Evolutionary conservation across 2,329 filamentous ascomycete species (phyloP).

Genomic region (Exophiala oligosperma): DNA sequence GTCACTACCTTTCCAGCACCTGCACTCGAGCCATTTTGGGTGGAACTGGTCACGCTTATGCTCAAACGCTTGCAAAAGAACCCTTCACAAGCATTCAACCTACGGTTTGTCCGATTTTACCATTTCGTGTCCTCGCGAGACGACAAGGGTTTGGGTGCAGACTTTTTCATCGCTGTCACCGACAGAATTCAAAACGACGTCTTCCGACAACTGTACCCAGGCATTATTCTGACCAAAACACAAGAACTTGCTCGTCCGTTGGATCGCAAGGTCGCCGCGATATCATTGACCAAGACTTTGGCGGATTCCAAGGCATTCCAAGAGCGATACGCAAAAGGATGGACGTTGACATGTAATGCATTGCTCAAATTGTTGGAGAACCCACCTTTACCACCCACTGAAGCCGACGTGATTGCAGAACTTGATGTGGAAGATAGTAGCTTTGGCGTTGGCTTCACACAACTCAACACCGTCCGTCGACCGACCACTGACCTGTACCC

Average conservation of each 20-base stretch:
- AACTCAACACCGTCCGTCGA: conserved; percentile 84
- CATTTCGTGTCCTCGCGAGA: conserved; percentile 81
- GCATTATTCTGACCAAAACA: conserved; percentile 83
- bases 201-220: conserved; percentile 65
- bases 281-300: conserved; percentile 90
- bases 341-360: conserved; percentile 86
- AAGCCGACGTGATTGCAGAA: conserved; percentile 78
- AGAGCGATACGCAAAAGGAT: conserved; percentile 79
- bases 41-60: conserved; percentile 76
- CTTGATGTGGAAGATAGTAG: conserved; percentile 92
- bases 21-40: conserved; percentile 73
- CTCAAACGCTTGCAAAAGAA: conserved; percentile 70
- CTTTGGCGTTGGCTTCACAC: conserved; percentile 92
- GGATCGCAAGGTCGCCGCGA: conserved; percentile 89
- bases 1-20: conserved; percentile 68
- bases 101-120: conserved; percentile 90
- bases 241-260: conserved; percentile 83
- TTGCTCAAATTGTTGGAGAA: conserved; percentile 87
- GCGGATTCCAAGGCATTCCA: conserved; percentile 84
- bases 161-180: conserved; percentile 86
- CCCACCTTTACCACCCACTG: conserved; percentile 70
- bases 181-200: conserved; percentile 72
- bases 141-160: conserved; percentile 80
- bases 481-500: conserved; percentile 77
- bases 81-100: conserved; percentile 80